These are phyloP conservation scores for Cryphonectria japonica DNA, from an alignment of 2,329 filamentous ascomycete species.

Conservation along the genomic window DNA sequence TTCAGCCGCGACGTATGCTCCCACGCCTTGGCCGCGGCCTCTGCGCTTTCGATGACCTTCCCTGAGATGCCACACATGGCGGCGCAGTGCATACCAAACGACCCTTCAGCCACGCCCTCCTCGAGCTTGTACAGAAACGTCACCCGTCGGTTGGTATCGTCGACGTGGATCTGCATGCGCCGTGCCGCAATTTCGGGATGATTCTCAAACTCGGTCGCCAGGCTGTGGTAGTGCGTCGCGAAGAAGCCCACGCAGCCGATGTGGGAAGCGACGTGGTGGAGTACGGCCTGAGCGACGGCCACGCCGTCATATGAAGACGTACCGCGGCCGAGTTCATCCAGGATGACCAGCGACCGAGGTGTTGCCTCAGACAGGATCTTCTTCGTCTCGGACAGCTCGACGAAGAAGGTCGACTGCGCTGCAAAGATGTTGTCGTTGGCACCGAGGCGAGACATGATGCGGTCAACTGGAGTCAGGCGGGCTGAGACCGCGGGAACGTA, in stretches of 20 bases:
- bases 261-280: slow-evolving; percentile 94
- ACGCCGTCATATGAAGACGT: slow-evolving; percentile 96
- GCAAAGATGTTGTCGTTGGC: slow-evolving; percentile 99
- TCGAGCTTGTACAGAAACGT: slow-evolving; percentile 96
- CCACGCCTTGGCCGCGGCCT: slow-evolving; percentile 88
- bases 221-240: slow-evolving; percentile 94
- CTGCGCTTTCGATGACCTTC: slow-evolving; percentile 82
- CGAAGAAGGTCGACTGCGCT: slow-evolving; percentile 96
- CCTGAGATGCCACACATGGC: slow-evolving; percentile 94
- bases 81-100: slow-evolving; percentile 98
- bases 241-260: slow-evolving; percentile 96
- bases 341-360: slow-evolving; percentile 89
- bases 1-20: slow-evolving; percentile 92
- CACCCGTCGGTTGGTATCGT: slow-evolving; percentile 81
- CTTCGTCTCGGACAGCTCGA: slow-evolving; percentile 95
- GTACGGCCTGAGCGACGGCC: slow-evolving; percentile 91
- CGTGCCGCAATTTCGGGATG: slow-evolving; percentile 87
- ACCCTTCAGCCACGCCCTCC: slow-evolving; percentile 90
- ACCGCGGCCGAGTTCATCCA: slow-evolving; percentile 93
- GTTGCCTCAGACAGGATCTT: slow-evolving; percentile 96
- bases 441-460: slow-evolving; percentile 97
- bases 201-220: slow-evolving; percentile 85
- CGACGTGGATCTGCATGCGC: slow-evolving; percentile 94
- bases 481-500: slow-evolving; percentile 85
- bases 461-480: slow-evolving; percentile 85